Evolutionary conservation across 345 rosid species (phyloP), one percentile per base, ranked within the genome.

Genomic region (Aethionema arabicum): DNA sequence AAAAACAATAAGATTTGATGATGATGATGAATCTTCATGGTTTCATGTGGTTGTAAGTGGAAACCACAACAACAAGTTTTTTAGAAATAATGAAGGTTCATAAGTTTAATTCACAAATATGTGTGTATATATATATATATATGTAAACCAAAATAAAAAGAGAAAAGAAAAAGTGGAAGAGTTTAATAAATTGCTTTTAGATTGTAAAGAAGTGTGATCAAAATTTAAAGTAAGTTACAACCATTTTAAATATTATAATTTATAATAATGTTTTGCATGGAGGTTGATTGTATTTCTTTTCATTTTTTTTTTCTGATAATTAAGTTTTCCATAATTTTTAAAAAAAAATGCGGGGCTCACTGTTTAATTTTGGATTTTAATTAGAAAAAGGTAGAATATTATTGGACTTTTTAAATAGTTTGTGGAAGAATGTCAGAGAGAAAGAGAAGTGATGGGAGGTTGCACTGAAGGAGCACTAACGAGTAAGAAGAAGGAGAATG

Each of bases 381-480:
- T 48, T 58, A 21, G 2, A 21, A 21, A 21, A 32, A 40, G 49
- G 69, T 63, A 69, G 74, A 70, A 70, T 40, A 63, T 56, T 70
- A 69, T 70, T 69, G 63, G 74, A 63, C 8, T 3, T 42, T 58
- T 31, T 46, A 56, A 16, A 38, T 32, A 1, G 52, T 21, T 21
- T 21, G 27, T 21, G 27, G 27, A 21, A 21, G 27, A 21, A 21
- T 21, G 27, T 21, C 27, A 21, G 27, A 21, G 27, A 21, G 32
- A 48, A 62, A 69, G 74, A 62, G 58, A 21, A 59, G 74, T 69
- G 58, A 41, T 70, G 64, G 69, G 52, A 70, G 64, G 69, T 63
- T 70, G 69, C 74, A 70, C 74, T 41, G 59, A 63, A 63, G 63
- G 47, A 35, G 69, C 74, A 70, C 74, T 63, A 35, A 45, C 10